Evolutionary conservation across 2,329 filamentous ascomycete species (phyloP), one percentile per base, ranked within the genome.

Genomic region (Nigrograna mackinnonii): DNA sequence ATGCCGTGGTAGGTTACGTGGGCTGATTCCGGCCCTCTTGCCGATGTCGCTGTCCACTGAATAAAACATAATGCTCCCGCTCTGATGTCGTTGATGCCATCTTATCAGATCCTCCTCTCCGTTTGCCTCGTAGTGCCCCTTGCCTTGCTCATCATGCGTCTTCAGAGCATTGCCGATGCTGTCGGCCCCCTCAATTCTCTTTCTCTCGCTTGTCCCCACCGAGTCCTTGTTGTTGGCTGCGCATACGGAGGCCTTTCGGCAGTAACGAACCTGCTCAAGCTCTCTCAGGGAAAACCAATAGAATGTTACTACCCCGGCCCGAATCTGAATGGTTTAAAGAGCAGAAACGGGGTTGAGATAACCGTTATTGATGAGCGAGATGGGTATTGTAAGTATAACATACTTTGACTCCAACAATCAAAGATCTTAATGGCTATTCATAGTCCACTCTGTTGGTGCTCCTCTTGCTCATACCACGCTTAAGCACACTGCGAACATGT

Each of bases 361-460:
- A 90, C 85, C 17, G 78, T 91, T 17, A 82, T 89, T 18, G 87
- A 91, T 56, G 86, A 91, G 66, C 75, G 86, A n/a, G 87, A 91
- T 72, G 88, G 88, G n/a, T 91, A 83, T 64, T 91, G 87, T 91
- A 73, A 55, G 84, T 51, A 32, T 46, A 28, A 33, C n/a, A 14
- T 17, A 12, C 9, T 33, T 12, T 17, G 11, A 33, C 2, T 4
- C 57, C 64, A 35, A 62, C 36, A 37, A 17, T 33, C 11, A 17
- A 17, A 33, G 2, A 3, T 14, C 14, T 14, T 12, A 11, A 28
- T 14, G 11, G 14, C 24, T 14, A 28, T 28, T 28, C 24, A n/a
- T 28, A 90, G 87, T 83, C 66, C 88, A 92, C 65, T 67, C 88
- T 19, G 90, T 92, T 55, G 87, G 87, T 37, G 83, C 85, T 0